Conservation (phyloP, 179 eudicot genomes). For the Beta lomatogona region DNA sequence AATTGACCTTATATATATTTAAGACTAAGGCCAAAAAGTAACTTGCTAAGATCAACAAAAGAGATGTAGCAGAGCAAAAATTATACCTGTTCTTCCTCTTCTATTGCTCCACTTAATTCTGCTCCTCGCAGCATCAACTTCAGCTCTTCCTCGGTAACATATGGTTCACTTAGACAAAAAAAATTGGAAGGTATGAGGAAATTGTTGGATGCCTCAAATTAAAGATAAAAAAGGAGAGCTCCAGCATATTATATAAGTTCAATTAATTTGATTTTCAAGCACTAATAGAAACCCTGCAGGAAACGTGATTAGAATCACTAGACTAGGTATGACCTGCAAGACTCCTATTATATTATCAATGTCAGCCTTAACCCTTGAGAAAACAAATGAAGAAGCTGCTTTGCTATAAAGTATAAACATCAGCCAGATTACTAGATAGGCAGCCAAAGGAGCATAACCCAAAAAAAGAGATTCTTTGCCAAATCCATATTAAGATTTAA, state of each 20-base stretch:
- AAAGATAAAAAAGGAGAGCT: constrained; percentile 17
- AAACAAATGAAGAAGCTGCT: neutral
- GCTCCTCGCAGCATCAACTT: constrained; percentile 98
- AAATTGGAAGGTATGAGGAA: constrained; percentile 21
- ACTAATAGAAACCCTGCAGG: constrained; percentile 6
- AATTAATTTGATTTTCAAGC: constrained; percentile 7
- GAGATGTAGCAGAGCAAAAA: neutral
- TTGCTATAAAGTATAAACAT: neutral
- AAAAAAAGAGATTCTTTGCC: neutral
- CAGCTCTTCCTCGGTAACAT: constrained; percentile 94
- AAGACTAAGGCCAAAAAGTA: too few species aligned
- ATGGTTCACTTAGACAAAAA: constrained; percentile 64
- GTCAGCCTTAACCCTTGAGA: neutral
- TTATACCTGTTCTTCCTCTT: constrained; percentile 95
- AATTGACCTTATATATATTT: too few species aligned
- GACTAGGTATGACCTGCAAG: constrained; percentile 2
- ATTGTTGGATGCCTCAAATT: constrained; percentile 12
- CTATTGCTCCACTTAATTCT: constrained; percentile 93
- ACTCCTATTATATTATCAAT: neutral
- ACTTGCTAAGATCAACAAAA: too few species aligned
- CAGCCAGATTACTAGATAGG: neutral
- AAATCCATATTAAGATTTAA: neutral
- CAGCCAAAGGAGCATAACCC: too few species aligned
- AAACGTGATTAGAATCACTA: neutral
- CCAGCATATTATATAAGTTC: neutral